Percentiles rank a stretch among this genome's conserved stretches.
These are phyloP conservation scores for Boletus huronensis DNA, from an alignment of 768 basidiomycete species.

Conservation along the genomic window DNA sequence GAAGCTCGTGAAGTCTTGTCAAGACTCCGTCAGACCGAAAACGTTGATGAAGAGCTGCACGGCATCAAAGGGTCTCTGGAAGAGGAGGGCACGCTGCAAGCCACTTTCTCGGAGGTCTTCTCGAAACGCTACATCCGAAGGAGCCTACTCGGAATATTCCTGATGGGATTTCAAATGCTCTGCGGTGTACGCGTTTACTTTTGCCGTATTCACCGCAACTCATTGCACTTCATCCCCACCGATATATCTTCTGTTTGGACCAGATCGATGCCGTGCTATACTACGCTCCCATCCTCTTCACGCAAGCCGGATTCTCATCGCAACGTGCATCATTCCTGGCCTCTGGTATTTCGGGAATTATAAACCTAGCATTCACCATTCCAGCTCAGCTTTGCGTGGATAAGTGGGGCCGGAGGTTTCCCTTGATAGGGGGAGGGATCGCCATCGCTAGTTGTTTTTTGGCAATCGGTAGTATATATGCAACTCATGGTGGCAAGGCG, in stretches of 20 bases:
- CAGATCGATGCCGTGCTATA: constrained; percentile 31
- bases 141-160: constrained; percentile 40
- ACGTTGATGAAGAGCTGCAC: constrained; percentile 21
- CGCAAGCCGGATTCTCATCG: constrained; percentile 48
- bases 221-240: background rate
- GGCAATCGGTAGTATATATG: constrained; percentile 44
- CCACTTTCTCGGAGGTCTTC: constrained; percentile 29
- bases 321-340: constrained; percentile 48
- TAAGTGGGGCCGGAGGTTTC: constrained; percentile 34
- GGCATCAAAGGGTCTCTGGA: constrained; percentile 22
- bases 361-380: constrained; percentile 40
- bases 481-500: constrained; percentile 33
- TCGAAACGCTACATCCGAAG: constrained; percentile 30
- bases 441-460: constrained; percentile 39
- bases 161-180: constrained; percentile 45
- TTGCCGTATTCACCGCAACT: background rate
- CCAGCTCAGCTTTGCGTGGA: constrained; percentile 39
- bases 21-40: constrained; percentile 9
- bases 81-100: constrained; percentile 16
- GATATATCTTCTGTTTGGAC: background rate
- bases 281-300: constrained; percentile 47
- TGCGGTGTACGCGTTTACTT: constrained; percentile 19
- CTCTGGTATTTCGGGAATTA: constrained; percentile 46
- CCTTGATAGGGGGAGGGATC: constrained; percentile 42
- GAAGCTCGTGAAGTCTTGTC: constrained; percentile 33